Base-by-base conservation (phyloP, 352 stramenopile genomes). In the Pythium phragmitis region DNA sequence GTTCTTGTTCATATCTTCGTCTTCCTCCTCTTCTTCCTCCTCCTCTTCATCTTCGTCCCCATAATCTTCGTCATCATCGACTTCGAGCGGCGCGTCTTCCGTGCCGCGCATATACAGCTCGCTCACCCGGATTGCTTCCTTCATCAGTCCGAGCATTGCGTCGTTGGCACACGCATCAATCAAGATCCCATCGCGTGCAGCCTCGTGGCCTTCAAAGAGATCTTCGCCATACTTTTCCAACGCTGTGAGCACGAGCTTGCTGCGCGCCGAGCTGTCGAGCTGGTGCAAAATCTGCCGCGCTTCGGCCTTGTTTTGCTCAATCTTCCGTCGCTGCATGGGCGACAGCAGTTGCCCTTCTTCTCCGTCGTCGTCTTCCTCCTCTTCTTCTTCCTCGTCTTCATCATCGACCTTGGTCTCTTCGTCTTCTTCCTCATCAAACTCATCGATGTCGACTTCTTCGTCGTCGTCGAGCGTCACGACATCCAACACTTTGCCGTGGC, bases 221-320 rank as follows among this genome's bases (percentile, higher is more conserved):
- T 88, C 79, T 51, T 86, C 79, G 3, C 81, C 79, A 52, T 88
- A 88, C 39, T 90, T 90, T 56, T 87, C 74, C 52, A 90, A 54
- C 21, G 81, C 81, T 5, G 68, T 82, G 1, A 90, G 60, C 46
- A 77, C 82, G 53, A 90, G 62, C 43, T 79, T 86, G 54, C 74
- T 88, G 2, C 81, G 70, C 16, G 75, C 63, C 48, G 79, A 79
- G 59, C 82, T 68, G 63, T 87, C 76, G 52, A 90, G 51, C 43
- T 88, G 75, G 28, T 62, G 51, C 47, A 90, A 46, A 34, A 90
- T 43, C 11, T 77, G 52, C 23, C 76, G 69, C 12, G 79, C 81
- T 59, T 90, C 80, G 23, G 62, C 36, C 36, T 80, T 74, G 59
- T 90, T 88, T 51, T 79, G 63, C 14, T 76, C 71, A n/a, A 76